Evolutionary conservation across 2,329 filamentous ascomycete species (phyloP).

Genomic region (Pseudogymnoascus sp.): DNA sequence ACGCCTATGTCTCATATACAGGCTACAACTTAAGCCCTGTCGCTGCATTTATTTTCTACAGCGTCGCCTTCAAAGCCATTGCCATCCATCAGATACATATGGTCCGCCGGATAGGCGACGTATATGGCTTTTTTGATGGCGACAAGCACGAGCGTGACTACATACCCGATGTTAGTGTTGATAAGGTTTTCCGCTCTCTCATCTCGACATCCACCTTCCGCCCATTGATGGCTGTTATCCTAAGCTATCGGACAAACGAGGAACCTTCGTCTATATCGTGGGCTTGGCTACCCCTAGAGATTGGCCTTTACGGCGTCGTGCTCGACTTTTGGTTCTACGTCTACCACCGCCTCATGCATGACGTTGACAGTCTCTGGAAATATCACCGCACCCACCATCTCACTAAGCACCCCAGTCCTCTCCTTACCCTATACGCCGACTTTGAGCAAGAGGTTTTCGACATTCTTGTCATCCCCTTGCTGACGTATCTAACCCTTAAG

Average conservation of each 20-base stretch:
- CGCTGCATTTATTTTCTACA: slow-evolving; percentile 28
- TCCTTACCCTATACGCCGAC: slow-evolving; percentile 29
- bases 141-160: slow-evolving; percentile 30
- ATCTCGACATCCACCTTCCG: slow-evolving; percentile 20
- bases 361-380: slow-evolving; percentile 25
- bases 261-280: slow-evolving; percentile 19
- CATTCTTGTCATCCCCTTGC: slow-evolving; percentile 25
- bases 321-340: slow-evolving; percentile 29
- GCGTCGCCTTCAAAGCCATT: slow-evolving; percentile 25
- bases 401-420: slow-evolving; percentile 28
- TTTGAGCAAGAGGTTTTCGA: slow-evolving; percentile 27
- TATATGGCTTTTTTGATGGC: slow-evolving; percentile 28
- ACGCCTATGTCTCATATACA: slow-evolving; percentile 18
- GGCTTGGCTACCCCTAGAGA: slow-evolving; percentile 21
- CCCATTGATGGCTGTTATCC: slow-evolving; percentile 21
- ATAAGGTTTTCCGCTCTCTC: slow-evolving; percentile 21
- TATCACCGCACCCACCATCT: slow-evolving; percentile 28
- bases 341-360: slow-evolving; percentile 27
- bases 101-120: slow-evolving; percentile 27
- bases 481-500: slow-evolving; percentile 24
- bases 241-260: slow-evolving; percentile 20
- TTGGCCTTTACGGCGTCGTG: slow-evolving; percentile 26
- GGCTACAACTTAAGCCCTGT: slow-evolving; percentile 18
- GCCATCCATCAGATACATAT: slow-evolving; percentile 26
- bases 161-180: slow-evolving; percentile 28